Conservation (phyloP, 139 green algal species). For the Tetraselmis chui region DNA sequence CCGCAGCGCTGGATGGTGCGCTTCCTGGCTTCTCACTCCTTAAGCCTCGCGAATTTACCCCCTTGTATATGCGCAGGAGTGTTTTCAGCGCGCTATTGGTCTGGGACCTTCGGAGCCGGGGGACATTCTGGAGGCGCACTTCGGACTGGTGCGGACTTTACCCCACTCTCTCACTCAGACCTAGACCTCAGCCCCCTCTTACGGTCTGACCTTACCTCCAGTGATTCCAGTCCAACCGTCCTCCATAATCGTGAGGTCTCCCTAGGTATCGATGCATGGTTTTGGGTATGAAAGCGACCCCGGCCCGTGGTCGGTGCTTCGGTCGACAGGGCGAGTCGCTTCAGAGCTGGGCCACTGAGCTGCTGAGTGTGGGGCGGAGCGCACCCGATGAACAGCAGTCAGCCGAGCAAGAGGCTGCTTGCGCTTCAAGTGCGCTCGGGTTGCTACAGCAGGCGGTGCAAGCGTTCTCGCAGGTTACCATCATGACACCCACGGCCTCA, state of each 20-base stretch:
- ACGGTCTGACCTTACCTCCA: too few relatives aligned
- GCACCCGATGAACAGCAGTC: background rate
- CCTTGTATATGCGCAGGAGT: constrained; percentile 19
- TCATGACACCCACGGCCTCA: too few relatives aligned
- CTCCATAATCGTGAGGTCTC: too few relatives aligned
- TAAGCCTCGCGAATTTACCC: too few relatives aligned
- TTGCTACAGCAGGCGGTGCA: background rate
- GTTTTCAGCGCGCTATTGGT: constrained; percentile 19
- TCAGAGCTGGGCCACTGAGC: constrained; percentile 35
- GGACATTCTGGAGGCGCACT: constrained; percentile 8
- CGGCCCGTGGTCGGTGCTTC: too few relatives aligned
- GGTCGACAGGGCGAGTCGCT: constrained; percentile 42
- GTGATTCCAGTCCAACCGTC: too few relatives aligned
- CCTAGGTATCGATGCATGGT: too few relatives aligned
- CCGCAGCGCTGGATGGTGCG: too few relatives aligned
- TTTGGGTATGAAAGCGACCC: too few relatives aligned
- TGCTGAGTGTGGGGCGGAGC: constrained; percentile 13
- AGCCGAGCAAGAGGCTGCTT: background rate
- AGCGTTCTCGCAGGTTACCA: background rate
- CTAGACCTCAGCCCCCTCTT: background rate
- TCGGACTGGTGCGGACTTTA: constrained; percentile 18
- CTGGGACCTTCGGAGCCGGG: background rate
- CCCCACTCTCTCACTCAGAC: background rate
- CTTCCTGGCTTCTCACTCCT: too few relatives aligned
- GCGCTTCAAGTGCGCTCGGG: background rate